These are phyloP conservation scores for Hymenoscyphus fructigenus DNA, from an alignment of 2,329 filamentous ascomycete genomes.

Conservation along the genomic window DNA sequence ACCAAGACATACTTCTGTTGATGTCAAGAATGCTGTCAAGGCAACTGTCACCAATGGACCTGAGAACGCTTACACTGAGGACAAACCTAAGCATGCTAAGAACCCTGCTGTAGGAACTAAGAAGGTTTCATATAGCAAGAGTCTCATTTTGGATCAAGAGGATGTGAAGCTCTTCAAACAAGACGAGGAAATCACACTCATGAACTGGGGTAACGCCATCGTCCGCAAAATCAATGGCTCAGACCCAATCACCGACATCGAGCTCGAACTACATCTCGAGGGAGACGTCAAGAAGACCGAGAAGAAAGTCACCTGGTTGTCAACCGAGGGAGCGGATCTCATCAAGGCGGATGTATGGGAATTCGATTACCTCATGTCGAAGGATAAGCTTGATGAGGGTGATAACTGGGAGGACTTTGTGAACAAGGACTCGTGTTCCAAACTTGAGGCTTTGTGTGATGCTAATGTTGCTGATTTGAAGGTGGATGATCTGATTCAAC, in stretches of 20 bases:
- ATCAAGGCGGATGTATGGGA: slow-evolving; percentile 85
- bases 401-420: slow-evolving; percentile 83
- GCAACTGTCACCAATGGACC: slow-evolving; percentile 67
- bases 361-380: slow-evolving; percentile 92
- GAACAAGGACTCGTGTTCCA: slow-evolving; percentile 69
- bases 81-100: slow-evolving; percentile 87
- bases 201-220: slow-evolving; percentile 93
- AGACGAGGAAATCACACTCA: slow-evolving; percentile 90
- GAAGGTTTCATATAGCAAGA: slow-evolving; percentile 75
- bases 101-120: slow-evolving; percentile 82
- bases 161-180: slow-evolving; percentile 80
- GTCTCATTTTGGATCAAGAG: slow-evolving; percentile 79
- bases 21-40: slow-evolving; percentile 68
- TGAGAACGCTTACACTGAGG: slow-evolving; percentile 61
- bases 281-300: slow-evolving; percentile 94
- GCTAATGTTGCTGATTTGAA: slow-evolving; percentile 76
- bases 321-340: slow-evolving; percentile 71
- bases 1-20: slow-evolving; percentile 71
- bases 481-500: slow-evolving; percentile 89
- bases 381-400: slow-evolving; percentile 89
- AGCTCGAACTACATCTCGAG: slow-evolving; percentile 83
- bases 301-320: slow-evolving; percentile 96
- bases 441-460: slow-evolving; percentile 75
- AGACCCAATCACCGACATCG: slow-evolving; percentile 64
- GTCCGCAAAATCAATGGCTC: slow-evolving; percentile 65